Conservation (phyloP, 1,284 basidiomycete genomes). For the Malassezia japonica region DNA sequence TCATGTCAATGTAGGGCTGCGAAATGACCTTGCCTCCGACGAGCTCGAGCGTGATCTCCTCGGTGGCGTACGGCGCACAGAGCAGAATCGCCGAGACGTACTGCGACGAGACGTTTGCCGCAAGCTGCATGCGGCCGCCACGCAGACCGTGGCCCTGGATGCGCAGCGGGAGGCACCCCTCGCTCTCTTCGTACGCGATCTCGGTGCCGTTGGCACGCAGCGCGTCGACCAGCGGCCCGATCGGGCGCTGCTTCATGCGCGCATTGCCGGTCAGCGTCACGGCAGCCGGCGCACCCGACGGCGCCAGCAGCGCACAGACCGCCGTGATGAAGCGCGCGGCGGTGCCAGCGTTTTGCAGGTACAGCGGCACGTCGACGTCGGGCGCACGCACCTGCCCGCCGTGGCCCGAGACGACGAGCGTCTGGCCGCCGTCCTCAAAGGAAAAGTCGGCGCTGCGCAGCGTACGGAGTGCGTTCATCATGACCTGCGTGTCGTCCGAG, state of each 20-base stretch:
- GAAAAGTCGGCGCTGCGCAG: slow-evolving; percentile 69
- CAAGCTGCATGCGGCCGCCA: slow-evolving; percentile 74
- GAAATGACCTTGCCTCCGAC: slow-evolving; percentile 89
- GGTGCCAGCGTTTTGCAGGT: slow-evolving; percentile 94
- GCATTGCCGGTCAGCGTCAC: slow-evolving; percentile 84
- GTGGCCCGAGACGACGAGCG: slow-evolving; percentile 81
- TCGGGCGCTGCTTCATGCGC: slow-evolving; percentile 91
- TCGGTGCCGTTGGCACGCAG: slow-evolving; percentile 69
- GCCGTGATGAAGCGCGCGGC: slow-evolving; percentile 95
- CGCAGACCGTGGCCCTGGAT: slow-evolving; percentile 57
- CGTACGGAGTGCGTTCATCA: slow-evolving; percentile 82
- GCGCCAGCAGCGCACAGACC: slow-evolving; percentile 65
- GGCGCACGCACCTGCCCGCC: slow-evolving; percentile 58
- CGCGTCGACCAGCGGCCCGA: slow-evolving; percentile 89
- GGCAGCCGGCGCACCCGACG: slow-evolving; percentile 46
- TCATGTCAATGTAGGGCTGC: slow-evolving; percentile 99
- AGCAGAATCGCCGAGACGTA: slow-evolving; percentile 95
- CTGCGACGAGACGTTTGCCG: slow-evolving; percentile 91
- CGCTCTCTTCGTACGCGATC: slow-evolving; percentile 67
- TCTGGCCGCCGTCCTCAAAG: slow-evolving; percentile 90
- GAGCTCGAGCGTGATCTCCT: slow-evolving; percentile 76
- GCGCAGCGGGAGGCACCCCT: slow-evolving; percentile 78
- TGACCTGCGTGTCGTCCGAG: slow-evolving; percentile 96
- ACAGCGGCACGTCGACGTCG: slow-evolving; percentile 66
- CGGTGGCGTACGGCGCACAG: slow-evolving; percentile 81